Evolutionary conservation across 306 rosid species (phyloP).

Genomic region (Trifolium subterraneum): DNA sequence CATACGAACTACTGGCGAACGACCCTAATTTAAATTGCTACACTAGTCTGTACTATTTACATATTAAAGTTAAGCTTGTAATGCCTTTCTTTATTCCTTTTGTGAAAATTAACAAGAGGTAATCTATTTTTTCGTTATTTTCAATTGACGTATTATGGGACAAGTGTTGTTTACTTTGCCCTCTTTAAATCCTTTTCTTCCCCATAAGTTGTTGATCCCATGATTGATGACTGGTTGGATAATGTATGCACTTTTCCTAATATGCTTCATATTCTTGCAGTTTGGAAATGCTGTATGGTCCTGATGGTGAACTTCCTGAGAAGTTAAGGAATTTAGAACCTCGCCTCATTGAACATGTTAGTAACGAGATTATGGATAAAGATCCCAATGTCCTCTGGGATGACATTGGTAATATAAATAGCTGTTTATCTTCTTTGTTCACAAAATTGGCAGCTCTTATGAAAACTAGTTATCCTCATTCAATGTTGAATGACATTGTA

Average conservation of each 20-base stretch:
- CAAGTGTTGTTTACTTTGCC: neutral
- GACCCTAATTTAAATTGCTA: conserved; percentile 24
- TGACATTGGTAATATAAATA: conserved; percentile 67
- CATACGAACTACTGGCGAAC: conserved; percentile 20
- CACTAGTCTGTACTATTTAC: neutral
- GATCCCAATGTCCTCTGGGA: conserved; percentile 93
- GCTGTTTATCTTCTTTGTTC: conserved; percentile 34
- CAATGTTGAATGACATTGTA: conserved; percentile 43
- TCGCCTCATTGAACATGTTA: conserved; percentile 92
- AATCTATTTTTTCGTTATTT: neutral
- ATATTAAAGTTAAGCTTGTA: conserved; percentile 8
- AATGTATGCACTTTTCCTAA: conserved; percentile 39
- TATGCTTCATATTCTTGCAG: conserved; percentile 53
- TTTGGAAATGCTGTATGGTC: conserved; percentile 89
- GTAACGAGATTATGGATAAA: conserved; percentile 95
- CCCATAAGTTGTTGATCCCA: conserved; percentile 24
- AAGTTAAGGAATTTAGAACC: conserved; percentile 94
- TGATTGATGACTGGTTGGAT: conserved; percentile 27
- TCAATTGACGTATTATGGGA: conserved; percentile 2
- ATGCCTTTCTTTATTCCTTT: conserved; percentile 20
- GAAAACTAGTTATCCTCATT: conserved; percentile 37
- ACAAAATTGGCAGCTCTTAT: conserved; percentile 26
- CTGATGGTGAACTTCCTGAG: conserved; percentile 99
- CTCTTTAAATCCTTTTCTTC: conserved; percentile 6
- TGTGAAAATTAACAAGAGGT: conserved; percentile 20